Evolutionary conservation across 345 rosid genomes (phyloP).

Genomic region (Geranium rotundifolium): DNA sequence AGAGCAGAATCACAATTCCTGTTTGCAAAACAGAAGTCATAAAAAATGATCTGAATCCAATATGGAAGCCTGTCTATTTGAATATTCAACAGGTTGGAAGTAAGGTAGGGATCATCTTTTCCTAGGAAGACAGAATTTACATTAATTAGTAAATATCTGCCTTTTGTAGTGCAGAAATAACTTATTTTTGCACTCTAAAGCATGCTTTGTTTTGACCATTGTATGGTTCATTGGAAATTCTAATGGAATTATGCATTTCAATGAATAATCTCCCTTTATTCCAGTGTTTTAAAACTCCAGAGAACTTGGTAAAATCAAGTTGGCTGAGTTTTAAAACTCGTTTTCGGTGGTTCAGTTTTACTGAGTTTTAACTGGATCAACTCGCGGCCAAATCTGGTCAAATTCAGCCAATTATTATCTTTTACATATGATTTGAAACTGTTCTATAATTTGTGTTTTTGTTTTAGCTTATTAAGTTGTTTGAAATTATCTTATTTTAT

Average conservation of each 20-base stretch:
- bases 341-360: no score
- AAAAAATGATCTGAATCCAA: slow-evolving; percentile 57
- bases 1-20: slow-evolving; percentile 50
- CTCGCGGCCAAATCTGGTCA: no score
- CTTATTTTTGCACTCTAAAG: no score
- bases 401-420: no score
- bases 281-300: no score
- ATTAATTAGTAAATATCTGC: slow-evolving; percentile 1
- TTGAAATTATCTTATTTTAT: no score
- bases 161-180: background rate
- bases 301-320: no score
- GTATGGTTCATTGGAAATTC: background rate
- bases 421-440: no score
- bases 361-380: no score
- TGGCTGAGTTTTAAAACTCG: no score
- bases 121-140: background rate
- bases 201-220: background rate
- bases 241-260: background rate
- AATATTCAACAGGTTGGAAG: slow-evolving; percentile 83
- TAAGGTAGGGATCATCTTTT: slow-evolving; percentile 39
- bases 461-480: no score
- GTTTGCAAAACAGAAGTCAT: slow-evolving; percentile 85
- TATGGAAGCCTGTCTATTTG: slow-evolving; percentile 68
- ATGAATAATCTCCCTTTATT: background rate
- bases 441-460: no score